Conservation (phyloP, 208 protist genomes). For the Wallacemonas sp. region DNA sequence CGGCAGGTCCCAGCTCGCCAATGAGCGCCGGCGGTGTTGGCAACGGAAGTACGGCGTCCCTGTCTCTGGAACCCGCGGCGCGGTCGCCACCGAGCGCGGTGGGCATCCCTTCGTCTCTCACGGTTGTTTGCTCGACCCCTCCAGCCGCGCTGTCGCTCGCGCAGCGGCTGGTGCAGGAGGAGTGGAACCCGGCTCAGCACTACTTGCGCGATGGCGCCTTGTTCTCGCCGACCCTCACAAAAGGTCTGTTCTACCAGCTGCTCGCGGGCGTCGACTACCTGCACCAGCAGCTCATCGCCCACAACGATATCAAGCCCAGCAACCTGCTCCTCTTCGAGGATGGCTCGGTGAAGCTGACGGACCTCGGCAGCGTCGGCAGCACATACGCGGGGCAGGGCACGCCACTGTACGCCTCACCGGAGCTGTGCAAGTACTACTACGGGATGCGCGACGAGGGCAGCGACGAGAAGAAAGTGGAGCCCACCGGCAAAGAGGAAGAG, state of each 20-base stretch:
- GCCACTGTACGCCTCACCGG: slow-evolving; percentile 85
- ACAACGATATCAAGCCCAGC: slow-evolving; percentile 87
- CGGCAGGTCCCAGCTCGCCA: too few species aligned
- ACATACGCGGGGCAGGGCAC: slow-evolving; percentile 76
- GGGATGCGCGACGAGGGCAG: slow-evolving; percentile 14
- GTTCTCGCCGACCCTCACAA: slow-evolving; percentile 60
- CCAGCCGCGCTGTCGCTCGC: not conserved
- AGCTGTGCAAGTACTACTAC: slow-evolving; percentile 81
- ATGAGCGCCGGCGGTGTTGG: too few species aligned
- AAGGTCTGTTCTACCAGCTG: slow-evolving; percentile 75
- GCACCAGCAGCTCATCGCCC: slow-evolving; percentile 70
- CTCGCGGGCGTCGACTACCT: slow-evolving; percentile 68
- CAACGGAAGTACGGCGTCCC: too few species aligned
- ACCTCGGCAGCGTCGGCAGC: slow-evolving; percentile 60
- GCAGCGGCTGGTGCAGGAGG: not conserved
- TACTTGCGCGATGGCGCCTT: slow-evolving; percentile 17
- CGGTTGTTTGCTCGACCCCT: too few species aligned
- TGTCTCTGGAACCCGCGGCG: not conserved
- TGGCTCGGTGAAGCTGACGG: slow-evolving; percentile 67
- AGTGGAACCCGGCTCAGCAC: slow-evolving; percentile 10
- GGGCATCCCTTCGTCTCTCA: too few species aligned
- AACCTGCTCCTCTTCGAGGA: slow-evolving; percentile 82
- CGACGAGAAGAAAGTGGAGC: not conserved
- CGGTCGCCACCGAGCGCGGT: too few species aligned
- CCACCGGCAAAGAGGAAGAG: not conserved